Evolutionary conservation across 1,284 basidiomycete species (phyloP), one percentile per base, ranked within the genome.

Genomic region (Xanthoconium separans): DNA sequence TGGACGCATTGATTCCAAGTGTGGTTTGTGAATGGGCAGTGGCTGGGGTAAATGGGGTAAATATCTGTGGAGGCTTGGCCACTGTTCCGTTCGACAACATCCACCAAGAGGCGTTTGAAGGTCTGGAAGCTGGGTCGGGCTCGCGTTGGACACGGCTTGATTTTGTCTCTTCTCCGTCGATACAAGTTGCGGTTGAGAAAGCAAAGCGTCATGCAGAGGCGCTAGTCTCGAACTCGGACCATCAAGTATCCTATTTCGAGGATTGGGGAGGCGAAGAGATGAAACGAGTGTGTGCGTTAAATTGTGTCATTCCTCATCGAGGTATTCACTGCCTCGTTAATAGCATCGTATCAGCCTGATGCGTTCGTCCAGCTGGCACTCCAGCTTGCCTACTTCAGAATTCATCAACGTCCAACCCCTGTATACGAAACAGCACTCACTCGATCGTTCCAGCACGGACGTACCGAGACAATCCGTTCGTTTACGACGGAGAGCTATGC

Each of bases 361-460:
- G 92, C 91, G 1, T 98, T 86, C 71, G 81, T 98, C 51, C 96
- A 98, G 73, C 90, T 96, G 83, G 93, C 87, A 2, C 78, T 98
- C 24, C 96, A 98, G 71, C 82, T 98, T 11, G 95, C 95, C 7
- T 98, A 91, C 84, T 93, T 89, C 73, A 83, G 82, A 62, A 84
- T 86, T 37, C 89, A 88, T 55, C 86, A 85, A 13, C 75, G 79
- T 59, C 89, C 93, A 64, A 91, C 91, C 2, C 92, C 95, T 4
- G 96, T 93, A 6, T 98, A 99, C 71, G 95, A 99, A 75, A 98
- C 95, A 0, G 93, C 90, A 0, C 82, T 95, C 29, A 98, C 96
- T 2, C 82, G 95, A n/a, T 79, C 91, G 63, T 97, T 96, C 76
- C 78, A 89, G 60, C 87, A 90, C 64, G 96, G 94, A 9, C 84